Base-by-base conservation (phyloP, 768 basidiomycete genomes). In the Infundibulicybe gibba region DNA sequence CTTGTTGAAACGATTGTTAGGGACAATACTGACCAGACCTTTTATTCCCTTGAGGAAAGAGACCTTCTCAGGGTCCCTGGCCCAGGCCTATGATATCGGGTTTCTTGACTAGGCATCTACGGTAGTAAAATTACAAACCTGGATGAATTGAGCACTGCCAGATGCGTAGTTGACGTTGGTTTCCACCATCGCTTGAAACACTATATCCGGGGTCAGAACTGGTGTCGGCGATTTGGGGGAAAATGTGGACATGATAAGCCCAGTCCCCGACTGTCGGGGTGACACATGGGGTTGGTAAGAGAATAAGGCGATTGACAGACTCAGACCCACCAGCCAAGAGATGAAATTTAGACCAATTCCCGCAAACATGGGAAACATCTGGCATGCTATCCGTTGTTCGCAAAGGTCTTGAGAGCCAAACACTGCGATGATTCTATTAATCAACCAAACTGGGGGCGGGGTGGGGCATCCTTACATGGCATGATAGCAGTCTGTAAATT, bases 141-240 rank as follows among this genome's bases (percentile, higher is more conserved):
- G 61, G 9, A 67, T 16, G 44, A 67, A 62, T 5, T 54, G 50
- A 0, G 66, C 66, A 11, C 62, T 61, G 38, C 53, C 53, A 30
- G 54, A 53, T 2, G 49, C 50, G 20, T 59, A 51, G 4, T 54
- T 43, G 38, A 53, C 50, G 3, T 52, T 44, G 1, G 57, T 53
- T 5, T 47, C 49, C 1, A 55, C 25, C 47, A 40, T 50, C 6
- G 57, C 59, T 37, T 56, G 45, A n/a, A 62, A 52, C 16, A 63
- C 55, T 16, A 51, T 60, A 14, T 62, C 58, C 2, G 67, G 58
- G 35, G 59, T 67, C 12, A 62, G 61, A 13, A 41, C 32, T 9
- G 41, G 15, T 11, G 45, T 39, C 2, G 50, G 45, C n/a, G 45
- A 41, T 6, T 40, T 19, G 11, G 50, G 50, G 17, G 46, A 38